Base-by-base conservation (phyloP, 495 filamentous ascomycete species). In the Annulohypoxylon stygium region DNA sequence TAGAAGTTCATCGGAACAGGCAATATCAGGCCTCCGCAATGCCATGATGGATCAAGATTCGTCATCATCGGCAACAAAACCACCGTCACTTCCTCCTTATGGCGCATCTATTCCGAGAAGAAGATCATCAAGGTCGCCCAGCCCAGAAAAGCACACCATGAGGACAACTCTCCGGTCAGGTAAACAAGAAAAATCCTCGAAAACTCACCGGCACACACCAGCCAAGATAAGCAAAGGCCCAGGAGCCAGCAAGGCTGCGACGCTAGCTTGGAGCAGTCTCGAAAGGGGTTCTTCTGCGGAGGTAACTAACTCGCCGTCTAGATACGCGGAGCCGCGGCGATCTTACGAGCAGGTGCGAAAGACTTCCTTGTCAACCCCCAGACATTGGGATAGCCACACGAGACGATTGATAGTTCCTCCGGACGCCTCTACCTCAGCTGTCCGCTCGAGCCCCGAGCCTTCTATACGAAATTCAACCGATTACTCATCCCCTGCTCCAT, bases 81-180 rank as follows among this genome's bases (percentile, higher is more conserved):
- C 70, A 8, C 79, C 80, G 25, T 75, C 74, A 25, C 68, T 78
- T 14, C 75, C 76, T 4, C 68, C 78, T 4, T 69, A 75, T 18
- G 69, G 71, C n/a, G 65, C 65, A 34, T 75, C 70, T 4, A 50
- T 73, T 3, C 72, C 80, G 45, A 81, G 81, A 70, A 81, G 85
- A 36, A 70, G 34, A 33, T 76, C 83, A 11, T 89, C 90, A 7
- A 88, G 93, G 61, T 88, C 89, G 9, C 88, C 91, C 9, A 97
- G 93, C 74, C 94, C 95, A 2, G 95, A 97, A 54, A 93, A 93
- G 80, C 88, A 90, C 69, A 86, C 86, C 6, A 92, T 99, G 92
- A 83, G 95, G 58, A 95, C 92, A 50, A 98, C 96, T 2, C 77
- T 99, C 60, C 88, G 95, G 55, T 78, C 88, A 18, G 86, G 83